Base-by-base conservation (phyloP, 2,329 filamentous ascomycete genomes). In the Penicillium sp. region DNA sequence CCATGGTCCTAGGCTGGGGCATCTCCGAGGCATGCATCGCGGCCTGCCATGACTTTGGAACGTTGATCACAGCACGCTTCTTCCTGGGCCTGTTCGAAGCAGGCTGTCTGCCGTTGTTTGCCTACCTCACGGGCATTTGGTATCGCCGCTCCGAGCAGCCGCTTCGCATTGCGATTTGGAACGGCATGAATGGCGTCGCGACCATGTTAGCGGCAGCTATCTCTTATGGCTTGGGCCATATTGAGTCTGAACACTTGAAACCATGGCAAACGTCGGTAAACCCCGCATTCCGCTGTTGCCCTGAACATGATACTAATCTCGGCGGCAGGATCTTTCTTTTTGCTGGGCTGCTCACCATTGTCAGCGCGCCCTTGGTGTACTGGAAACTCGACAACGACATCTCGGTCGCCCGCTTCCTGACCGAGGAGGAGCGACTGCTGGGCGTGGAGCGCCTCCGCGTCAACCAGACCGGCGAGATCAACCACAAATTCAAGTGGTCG, bases 101-200 rank as follows among this genome's bases (percentile, higher is more conserved):
- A 0, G 83, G 83, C 4, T 85, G 79, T 64, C 64, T 82, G 45
- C 79, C 79, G 0, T 70, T 82, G 2, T 82, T 82, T 55, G 74
- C 74, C 49, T 71, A 82, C 26, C 81, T 82, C 53, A 82, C 79
- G 1, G 77, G 76, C 44, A 76, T 81, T 41, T 82, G 80, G 80
- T 82, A 82, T 65, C 75, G 79, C 13, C 76, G 78, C 58, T 80
- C 81, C 5, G 87, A 91, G 68, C 88, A 90, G 72, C 86, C 88
- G 0, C 72, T 88, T 29, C 81, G 88, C 0, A 83, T 89, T 3
- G 86, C 86, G 0, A 83, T 83, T n/a, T 91, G 88, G 88, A 90
- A 90, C 66, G 80, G 85, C 4, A 88, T 85, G 0, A 89, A 86
- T 56, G 86, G 86, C 0, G 62, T 83, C 0, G 84, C 85, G 0